Conservation (phyloP, 1,139 yeast genomes). For the Pichia sp. region DNA sequence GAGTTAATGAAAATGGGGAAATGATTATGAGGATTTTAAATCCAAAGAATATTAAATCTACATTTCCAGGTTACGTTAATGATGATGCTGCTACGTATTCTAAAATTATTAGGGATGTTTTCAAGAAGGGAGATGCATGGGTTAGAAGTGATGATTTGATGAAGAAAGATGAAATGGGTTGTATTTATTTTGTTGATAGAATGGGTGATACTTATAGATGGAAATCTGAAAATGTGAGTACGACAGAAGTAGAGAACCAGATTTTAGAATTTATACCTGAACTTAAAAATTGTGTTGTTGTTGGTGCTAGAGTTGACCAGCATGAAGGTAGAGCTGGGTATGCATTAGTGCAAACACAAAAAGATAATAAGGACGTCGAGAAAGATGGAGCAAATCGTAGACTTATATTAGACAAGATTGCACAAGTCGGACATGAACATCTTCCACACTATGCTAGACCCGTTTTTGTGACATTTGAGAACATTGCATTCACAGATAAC, state of each 20-base stretch:
- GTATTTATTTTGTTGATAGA: constrained; percentile 83
- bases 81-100: constrained; percentile 73
- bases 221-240: constrained; percentile 94
- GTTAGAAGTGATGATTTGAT: constrained; percentile 84
- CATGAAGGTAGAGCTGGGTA: constrained; percentile 96
- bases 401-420: constrained; percentile 32
- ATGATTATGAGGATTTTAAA: constrained; percentile 67
- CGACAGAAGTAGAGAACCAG: constrained; percentile 86
- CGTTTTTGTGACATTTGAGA: constrained; percentile 65
- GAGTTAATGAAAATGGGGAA: constrained; percentile 75
- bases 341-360: constrained; percentile 63
- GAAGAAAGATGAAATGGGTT: constrained; percentile 59
- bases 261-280: constrained; percentile 39
- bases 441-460: constrained; percentile 91
- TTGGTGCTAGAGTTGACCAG: constrained; percentile 79
- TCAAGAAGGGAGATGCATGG: constrained; percentile 86
- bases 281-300: constrained; percentile 71
- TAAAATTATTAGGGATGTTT: constrained; percentile 67
- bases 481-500: constrained; percentile 68
- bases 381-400: constrained; percentile 30
- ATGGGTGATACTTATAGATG: constrained; percentile 95
- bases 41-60: constrained; percentile 56
- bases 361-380: constrained; percentile 30
- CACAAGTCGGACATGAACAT: constrained; percentile 37
- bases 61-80: constrained; percentile 87